Conservation (phyloP, 2,329 filamentous ascomycete genomes). For the Capronia epimyces region DNA sequence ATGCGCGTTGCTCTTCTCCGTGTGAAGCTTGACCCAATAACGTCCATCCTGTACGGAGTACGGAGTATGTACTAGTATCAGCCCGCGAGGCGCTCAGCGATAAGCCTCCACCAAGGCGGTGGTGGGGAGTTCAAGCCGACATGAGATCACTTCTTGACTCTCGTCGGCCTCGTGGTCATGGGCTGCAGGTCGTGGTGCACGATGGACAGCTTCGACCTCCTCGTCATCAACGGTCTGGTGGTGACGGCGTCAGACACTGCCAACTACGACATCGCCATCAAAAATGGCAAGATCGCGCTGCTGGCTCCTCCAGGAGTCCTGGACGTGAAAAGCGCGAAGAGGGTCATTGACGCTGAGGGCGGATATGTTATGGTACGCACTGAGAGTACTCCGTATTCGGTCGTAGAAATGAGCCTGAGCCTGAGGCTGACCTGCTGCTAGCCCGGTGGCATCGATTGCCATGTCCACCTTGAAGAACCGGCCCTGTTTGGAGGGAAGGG, state of each 20-base stretch:
- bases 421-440: conserved; percentile 2
- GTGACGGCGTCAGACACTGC: conserved; percentile 43
- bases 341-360: conserved; percentile 41
- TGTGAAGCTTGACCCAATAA: background rate
- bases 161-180: conserved; percentile 2
- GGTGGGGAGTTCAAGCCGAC: background rate
- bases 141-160: conserved; percentile 7
- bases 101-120: too few relatives aligned
- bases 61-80: too few relatives aligned
- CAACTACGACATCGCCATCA: conserved; percentile 41
- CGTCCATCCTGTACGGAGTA: background rate
- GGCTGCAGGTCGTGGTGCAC: background rate
- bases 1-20: background rate
- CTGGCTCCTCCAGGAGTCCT: conserved; percentile 39
- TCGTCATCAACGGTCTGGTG: conserved; percentile 43
- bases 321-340: conserved; percentile 29
- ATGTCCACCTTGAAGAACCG: conserved; percentile 45
- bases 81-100: too few relatives aligned
- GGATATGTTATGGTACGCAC: conserved; percentile 38
- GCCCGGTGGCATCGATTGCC: conserved; percentile 46
- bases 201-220: conserved; percentile 35
- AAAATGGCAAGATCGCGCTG: conserved; percentile 41
- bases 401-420: too few relatives aligned
- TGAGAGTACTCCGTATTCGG: too few relatives aligned
- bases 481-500: conserved; percentile 42